Conservation (phyloP, 768 basidiomycete species). For the Collybia mongolica region DNA sequence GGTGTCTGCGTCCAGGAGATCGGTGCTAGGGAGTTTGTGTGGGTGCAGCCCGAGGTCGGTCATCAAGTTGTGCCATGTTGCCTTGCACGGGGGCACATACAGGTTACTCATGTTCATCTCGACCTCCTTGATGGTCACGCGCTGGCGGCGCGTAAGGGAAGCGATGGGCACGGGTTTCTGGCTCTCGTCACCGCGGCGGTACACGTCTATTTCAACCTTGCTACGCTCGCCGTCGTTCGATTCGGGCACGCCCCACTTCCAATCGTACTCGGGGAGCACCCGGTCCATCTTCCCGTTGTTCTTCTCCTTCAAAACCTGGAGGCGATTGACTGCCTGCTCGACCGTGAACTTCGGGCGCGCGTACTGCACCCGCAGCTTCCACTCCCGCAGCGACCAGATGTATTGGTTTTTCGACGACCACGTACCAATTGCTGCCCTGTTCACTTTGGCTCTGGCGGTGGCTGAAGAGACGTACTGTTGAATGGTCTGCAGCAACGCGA, state of each 20-base stretch:
- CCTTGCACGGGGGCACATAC: conserved; percentile 3
- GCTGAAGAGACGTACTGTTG: conserved; percentile 4
- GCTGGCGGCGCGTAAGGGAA: neutral
- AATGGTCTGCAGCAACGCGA: conserved; percentile 2
- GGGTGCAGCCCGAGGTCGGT: conserved; percentile 6
- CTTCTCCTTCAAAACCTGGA: neutral
- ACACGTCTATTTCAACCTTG: neutral
- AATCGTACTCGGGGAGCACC: neutral
- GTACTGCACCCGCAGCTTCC: conserved; percentile 2
- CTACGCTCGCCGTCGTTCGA: neutral
- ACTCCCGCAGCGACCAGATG: conserved; percentile 1
- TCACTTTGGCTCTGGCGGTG: conserved; percentile 1
- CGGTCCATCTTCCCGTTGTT: neutral
- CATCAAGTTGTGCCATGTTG: conserved; percentile 12
- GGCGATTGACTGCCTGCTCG: neutral
- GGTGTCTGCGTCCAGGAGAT: conserved; percentile 7
- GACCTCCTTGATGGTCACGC: neutral
- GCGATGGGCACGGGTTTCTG: neutral
- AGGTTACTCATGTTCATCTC: neutral
- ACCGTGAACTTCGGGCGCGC: conserved; percentile 2
- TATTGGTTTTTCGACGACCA: conserved; percentile 4
- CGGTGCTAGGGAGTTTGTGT: neutral
- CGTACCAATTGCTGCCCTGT: neutral
- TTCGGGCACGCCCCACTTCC: neutral
- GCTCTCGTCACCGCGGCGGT: neutral